phyloP scores from a whole-genome alignment of 2,329 filamentous ascomycete genomes.

The Emericellopsis cladophorae region DNA sequence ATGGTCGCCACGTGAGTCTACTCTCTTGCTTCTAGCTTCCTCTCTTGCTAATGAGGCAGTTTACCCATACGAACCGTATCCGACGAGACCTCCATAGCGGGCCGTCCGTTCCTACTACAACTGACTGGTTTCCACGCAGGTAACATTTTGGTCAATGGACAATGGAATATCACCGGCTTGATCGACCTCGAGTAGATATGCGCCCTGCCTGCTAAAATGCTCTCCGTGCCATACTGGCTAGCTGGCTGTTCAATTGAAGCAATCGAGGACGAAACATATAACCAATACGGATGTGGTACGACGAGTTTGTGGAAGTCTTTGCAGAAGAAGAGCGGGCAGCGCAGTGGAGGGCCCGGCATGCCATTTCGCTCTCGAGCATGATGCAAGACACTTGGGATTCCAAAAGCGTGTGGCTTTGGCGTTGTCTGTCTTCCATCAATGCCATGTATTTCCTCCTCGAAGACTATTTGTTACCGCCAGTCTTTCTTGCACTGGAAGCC shows the following conservation, averaged over 20 bases:
- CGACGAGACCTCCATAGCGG: too few species aligned
- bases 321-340: conserved; percentile 5
- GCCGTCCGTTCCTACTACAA: too few species aligned
- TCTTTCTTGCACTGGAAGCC: conserved; percentile 2
- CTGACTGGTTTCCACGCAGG: conserved; percentile 3
- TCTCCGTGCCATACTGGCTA: conserved; percentile 10
- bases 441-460: conserved; percentile 6
- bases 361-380: conserved; percentile 3
- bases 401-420: conserved; percentile 10
- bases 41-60: too few species aligned
- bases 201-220: conserved; percentile 9
- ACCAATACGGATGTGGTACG: conserved; percentile 5
- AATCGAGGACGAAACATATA: conserved; percentile 6
- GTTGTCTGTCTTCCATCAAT: conserved; percentile 5
- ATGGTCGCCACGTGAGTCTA: too few species aligned
- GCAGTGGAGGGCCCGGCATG: not conserved
- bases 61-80: too few species aligned
- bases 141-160: conserved; percentile 21
- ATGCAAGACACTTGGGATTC: conserved; percentile 8
- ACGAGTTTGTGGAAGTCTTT: conserved; percentile 8
- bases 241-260: conserved; percentile 7
- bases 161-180: conserved; percentile 19
- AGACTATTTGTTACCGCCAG: conserved; percentile 4
- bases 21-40: too few species aligned
- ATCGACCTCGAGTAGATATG: conserved; percentile 22